Evolutionary conservation across 176 grass and related monocot genomes (phyloP).

Genomic region (Melocanna baccifera): DNA sequence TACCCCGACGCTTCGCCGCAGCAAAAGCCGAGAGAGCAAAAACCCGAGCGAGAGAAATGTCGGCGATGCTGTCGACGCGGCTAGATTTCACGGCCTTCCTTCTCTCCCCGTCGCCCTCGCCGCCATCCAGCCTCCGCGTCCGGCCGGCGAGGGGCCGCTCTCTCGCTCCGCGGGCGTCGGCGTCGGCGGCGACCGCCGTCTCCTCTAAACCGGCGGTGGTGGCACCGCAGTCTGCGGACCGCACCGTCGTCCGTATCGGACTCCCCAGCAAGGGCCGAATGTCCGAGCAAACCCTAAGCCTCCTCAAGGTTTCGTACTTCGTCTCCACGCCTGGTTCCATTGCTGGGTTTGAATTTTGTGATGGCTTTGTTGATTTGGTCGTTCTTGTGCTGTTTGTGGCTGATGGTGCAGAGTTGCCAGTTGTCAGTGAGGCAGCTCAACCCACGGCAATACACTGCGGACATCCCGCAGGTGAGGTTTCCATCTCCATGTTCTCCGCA

Average conservation of each 20-base stretch:
- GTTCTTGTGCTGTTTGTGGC: neutral
- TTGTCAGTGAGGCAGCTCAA: slow-evolving; percentile 72
- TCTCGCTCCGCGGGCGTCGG: neutral
- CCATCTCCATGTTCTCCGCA: neutral
- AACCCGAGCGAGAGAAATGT: neutral
- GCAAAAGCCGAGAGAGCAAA: neutral
- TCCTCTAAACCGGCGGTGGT: slow-evolving; percentile 8
- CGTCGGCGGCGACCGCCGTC: slow-evolving; percentile 29
- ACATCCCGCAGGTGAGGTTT: slow-evolving; percentile 74
- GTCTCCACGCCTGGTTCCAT: neutral
- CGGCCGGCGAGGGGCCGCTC: neutral
- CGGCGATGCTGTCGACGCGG: slow-evolving; percentile 26
- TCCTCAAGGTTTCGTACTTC: slow-evolving; percentile 53
- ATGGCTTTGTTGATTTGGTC: slow-evolving; percentile 11
- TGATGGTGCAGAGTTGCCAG: slow-evolving; percentile 71
- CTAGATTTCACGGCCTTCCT: neutral
- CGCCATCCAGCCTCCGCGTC: neutral
- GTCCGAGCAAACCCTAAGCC: slow-evolving; percentile 86
- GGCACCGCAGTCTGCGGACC: slow-evolving; percentile 27
- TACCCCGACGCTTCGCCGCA: slow-evolving; percentile 21
- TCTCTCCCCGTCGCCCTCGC: neutral
- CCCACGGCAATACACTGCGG: slow-evolving; percentile 84
- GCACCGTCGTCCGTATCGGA: slow-evolving; percentile 68
- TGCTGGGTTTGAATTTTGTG: neutral
- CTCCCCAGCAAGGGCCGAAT: slow-evolving; percentile 93